phyloP scores from a whole-genome alignment of 2,329 filamentous ascomycete species.

The Geosmithia morbida region DNA sequence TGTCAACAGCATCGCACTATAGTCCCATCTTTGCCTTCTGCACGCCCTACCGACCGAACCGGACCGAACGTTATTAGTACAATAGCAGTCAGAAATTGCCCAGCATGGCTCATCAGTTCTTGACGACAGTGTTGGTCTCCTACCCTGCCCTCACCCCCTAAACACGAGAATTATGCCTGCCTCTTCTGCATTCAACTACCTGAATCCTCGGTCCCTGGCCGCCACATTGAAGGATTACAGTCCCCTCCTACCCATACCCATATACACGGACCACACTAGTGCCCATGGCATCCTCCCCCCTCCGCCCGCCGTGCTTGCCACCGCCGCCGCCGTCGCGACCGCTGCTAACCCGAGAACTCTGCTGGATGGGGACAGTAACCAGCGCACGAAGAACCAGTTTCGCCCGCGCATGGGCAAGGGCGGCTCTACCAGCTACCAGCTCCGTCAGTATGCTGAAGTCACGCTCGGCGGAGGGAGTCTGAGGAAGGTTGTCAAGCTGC shows the following conservation, averaged over 20 bases:
- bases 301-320: slow-evolving; percentile 1
- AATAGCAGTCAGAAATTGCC: background rate
- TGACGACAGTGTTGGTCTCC: slow-evolving; percentile 26
- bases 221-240: slow-evolving; percentile 15
- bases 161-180: slow-evolving; percentile 5
- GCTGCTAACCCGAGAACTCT: slow-evolving; percentile 14
- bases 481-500: slow-evolving; percentile 90
- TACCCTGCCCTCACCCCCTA: slow-evolving; percentile 4
- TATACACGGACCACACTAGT: slow-evolving; percentile 11
- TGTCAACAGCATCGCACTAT: background rate
- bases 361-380: slow-evolving; percentile 43
- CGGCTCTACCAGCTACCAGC: slow-evolving; percentile 75
- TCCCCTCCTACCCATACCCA: slow-evolving; percentile 12
- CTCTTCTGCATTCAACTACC: slow-evolving; percentile 11
- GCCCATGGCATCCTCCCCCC: slow-evolving; percentile 1
- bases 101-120: slow-evolving; percentile 23
- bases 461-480: slow-evolving; percentile 90
- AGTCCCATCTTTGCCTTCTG: background rate
- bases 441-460: slow-evolving; percentile 95
- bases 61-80: too few species aligned
- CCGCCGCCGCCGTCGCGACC: slow-evolving; percentile 1
- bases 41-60: background rate
- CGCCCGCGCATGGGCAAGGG: slow-evolving; percentile 80
- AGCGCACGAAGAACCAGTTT: slow-evolving; percentile 81
- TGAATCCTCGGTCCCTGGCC: slow-evolving; percentile 16